These are phyloP conservation scores for Saccharomycopsis sp. DNA, from an alignment of 805 yeast genomes.

Conservation along the genomic window DNA sequence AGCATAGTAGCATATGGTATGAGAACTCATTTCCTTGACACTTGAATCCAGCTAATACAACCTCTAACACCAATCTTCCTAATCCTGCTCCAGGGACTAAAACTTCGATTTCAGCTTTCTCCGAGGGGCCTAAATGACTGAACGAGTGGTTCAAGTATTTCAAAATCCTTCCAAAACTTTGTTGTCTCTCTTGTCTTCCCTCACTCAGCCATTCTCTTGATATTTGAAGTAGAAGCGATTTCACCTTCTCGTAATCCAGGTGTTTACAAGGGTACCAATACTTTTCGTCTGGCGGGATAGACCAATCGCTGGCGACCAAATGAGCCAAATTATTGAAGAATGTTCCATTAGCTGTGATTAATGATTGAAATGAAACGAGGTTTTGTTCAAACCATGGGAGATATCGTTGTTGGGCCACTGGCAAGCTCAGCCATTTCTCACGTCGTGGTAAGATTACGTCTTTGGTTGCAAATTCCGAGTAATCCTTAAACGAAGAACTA, in stretches of 20 bases:
- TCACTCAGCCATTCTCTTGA: slow-evolving; percentile 56
- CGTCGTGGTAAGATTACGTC: slow-evolving; percentile 30
- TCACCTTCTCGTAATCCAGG: slow-evolving; percentile 49
- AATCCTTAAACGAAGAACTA: slow-evolving; percentile 26
- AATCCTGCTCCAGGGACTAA: slow-evolving; percentile 62
- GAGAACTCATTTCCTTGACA: slow-evolving; percentile 65
- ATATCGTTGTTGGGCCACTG: slow-evolving; percentile 34
- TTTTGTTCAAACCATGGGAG: slow-evolving; percentile 46
- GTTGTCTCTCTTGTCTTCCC: slow-evolving; percentile 40
- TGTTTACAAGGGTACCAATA: slow-evolving; percentile 37
- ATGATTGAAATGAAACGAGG: slow-evolving; percentile 33
- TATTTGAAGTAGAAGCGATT: slow-evolving; percentile 49
- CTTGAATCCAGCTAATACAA: slow-evolving; percentile 47
- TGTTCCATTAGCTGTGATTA: slow-evolving; percentile 38
- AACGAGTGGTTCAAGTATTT: slow-evolving; percentile 28
- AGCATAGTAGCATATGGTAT: slow-evolving; percentile 54
- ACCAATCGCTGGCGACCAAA: slow-evolving; percentile 44
- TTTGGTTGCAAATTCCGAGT: slow-evolving; percentile 31
- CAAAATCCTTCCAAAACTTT: slow-evolving; percentile 35
- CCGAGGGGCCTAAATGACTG: slow-evolving; percentile 28
- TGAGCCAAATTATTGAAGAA: slow-evolving; percentile 39
- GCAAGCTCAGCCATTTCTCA: slow-evolving; percentile 31
- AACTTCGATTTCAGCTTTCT: slow-evolving; percentile 36
- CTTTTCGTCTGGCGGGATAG: slow-evolving; percentile 31
- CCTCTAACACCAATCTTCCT: slow-evolving; percentile 51